Percentiles rank a stretch among this genome's conserved stretches.
Conservation (phyloP, 2,329 filamentous ascomycete genomes). For the Fonsecaea erecta region DNA sequence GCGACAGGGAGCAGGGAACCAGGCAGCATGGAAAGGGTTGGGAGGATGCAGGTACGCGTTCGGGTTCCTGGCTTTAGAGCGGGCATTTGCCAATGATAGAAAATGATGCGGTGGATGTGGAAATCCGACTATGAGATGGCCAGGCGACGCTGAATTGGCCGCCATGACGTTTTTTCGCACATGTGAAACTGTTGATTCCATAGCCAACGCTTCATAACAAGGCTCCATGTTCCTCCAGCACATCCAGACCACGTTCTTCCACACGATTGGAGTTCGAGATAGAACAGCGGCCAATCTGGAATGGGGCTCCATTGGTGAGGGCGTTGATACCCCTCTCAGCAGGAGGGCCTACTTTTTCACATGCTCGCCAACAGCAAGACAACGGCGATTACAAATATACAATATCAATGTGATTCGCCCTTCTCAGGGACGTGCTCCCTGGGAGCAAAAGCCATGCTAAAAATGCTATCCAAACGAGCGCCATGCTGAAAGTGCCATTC, state of each 20-base stretch:
- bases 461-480: slow-evolving; percentile 15
- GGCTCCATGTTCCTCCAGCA: not conserved
- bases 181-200: slow-evolving; percentile 1
- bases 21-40: slow-evolving; percentile 11
- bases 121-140: not conserved
- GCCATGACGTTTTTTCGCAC: slow-evolving; percentile 5
- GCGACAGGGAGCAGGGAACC: not conserved
- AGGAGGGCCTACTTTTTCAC: not conserved
- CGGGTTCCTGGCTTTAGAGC: slow-evolving; percentile 28
- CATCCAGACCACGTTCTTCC: slow-evolving; percentile 7
- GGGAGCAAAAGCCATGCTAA: not conserved
- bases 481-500: slow-evolving; percentile 5
- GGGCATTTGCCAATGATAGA: slow-evolving; percentile 2
- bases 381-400: not conserved
- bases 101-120: not conserved
- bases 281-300: not conserved
- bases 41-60: slow-evolving; percentile 34
- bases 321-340: slow-evolving; percentile 1
- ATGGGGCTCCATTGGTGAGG: not conserved
- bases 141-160: not conserved
- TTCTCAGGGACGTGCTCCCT: not conserved
- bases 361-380: slow-evolving; percentile 1
- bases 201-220: not conserved
- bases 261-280: slow-evolving; percentile 5
- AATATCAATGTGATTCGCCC: slow-evolving; percentile 5